Evolutionary conservation across 2,329 filamentous ascomycete species (phyloP), one percentile per base, ranked within the genome.

Genomic region (Trichoderma gracile): DNA sequence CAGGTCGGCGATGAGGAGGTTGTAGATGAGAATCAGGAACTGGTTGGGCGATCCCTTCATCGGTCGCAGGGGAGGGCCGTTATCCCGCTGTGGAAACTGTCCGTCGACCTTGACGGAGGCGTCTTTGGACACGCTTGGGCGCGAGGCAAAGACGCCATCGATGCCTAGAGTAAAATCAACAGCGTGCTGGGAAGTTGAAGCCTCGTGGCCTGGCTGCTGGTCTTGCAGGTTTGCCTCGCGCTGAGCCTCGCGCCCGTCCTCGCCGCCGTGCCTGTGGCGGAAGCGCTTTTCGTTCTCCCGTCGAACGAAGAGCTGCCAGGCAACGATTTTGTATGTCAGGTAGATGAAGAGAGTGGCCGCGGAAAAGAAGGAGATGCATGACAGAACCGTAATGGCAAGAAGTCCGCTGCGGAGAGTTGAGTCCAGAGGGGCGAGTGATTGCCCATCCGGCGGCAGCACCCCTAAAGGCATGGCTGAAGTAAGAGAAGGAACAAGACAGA

Each of bases 11-110:
- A 89, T 75, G 5, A 91, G 78, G 0, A 91, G 81, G 72, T 91
- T 91, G 72, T 89, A 84, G 65, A 91, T 88, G 5, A 91, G 79
- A 0, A 91, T 78, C 30, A 90, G 80, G 70, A 90, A 89, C 73
- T 91, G 89, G 68, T 90, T 90, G 0, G 81, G 81, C 6, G 79
- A 76, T 21, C 77, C 74, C 45, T 72, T 73, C 27, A 72, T 57
- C 14, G 71, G 69, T n/a, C 54, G 60, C 14, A 64, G 47, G 12
- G 64, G 45, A 0, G 64, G 64, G 47, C 53, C 25, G 9, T 17
- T 33, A 8, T 56, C 46, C 9, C 52, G 42, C 27, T 58, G 45
- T 4, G 38, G 59, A 23, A 45, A 27, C 3, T 62, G 43, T 3
- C n/a, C 30, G 3, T 65, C 57, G 2, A 30, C 60, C 17, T 49